These are phyloP conservation scores for Neurospora intermedia DNA, from an alignment of 495 filamentous ascomycete species.

Conservation along the genomic window DNA sequence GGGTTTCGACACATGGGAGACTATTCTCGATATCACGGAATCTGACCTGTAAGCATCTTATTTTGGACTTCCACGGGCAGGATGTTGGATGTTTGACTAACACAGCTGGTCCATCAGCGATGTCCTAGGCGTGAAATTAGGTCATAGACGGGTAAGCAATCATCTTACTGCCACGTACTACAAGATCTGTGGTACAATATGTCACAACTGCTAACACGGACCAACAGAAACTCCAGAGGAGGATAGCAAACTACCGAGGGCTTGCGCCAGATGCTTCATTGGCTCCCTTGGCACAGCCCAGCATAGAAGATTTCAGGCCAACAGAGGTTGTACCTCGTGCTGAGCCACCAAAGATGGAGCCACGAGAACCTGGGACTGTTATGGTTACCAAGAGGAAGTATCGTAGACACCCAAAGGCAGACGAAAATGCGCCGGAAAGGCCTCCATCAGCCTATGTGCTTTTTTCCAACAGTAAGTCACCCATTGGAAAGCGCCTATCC, in stretches of 20 bases:
- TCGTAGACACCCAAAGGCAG: conserved; percentile 68
- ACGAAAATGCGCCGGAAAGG: conserved; percentile 67
- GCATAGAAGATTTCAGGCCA: conserved; percentile 25
- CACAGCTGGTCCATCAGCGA: conserved; percentile 33
- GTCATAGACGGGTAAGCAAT: conserved; percentile 58
- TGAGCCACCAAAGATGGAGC: conserved; percentile 22
- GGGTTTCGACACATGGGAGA: conserved; percentile 75
- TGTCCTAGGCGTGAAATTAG: conserved; percentile 60
- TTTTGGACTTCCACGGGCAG: background rate
- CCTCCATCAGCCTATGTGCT: conserved; percentile 75
- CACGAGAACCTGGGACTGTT: conserved; percentile 18
- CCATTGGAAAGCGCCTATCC: background rate
- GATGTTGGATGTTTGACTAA: conserved; percentile 3
- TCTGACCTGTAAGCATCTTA: conserved; percentile 53
- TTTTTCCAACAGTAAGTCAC: conserved; percentile 64
- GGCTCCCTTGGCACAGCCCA: conserved; percentile 26
- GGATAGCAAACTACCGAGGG: conserved; percentile 47
- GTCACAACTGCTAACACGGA: conserved; percentile 1
- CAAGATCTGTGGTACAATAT: background rate
- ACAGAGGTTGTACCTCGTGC: conserved; percentile 19
- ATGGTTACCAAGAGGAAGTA: conserved; percentile 57
- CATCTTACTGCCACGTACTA: background rate
- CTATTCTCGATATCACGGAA: conserved; percentile 68
- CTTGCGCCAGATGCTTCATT: conserved; percentile 38
- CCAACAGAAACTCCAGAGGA: conserved; percentile 39